Evolutionary conservation across 331 rosid species (phyloP), one percentile per base, ranked within the genome.

Genomic region (Quercus tomentella): DNA sequence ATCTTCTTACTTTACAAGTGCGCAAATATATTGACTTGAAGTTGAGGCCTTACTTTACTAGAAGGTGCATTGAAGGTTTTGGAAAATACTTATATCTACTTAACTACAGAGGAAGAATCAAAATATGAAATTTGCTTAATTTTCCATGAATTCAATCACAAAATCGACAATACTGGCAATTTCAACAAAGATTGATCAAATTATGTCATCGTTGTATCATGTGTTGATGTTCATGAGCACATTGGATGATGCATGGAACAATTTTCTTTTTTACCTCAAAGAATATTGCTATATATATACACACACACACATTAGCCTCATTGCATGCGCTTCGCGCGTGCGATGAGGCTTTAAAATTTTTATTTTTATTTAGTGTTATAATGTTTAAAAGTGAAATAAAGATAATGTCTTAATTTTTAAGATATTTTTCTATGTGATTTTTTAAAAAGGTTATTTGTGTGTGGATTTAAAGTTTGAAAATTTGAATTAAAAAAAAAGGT

Each of bases 231-330:
- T 33, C 37, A 33, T 79, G 45, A 76, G 79, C 67, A 79, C 60
- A 58, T 69, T 72, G 78, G 76, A 79, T 54, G 69, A 41, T 58
- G 70, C 57, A 56, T 84, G 81, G 85, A 84, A 82, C 76, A 84
- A 21, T 23, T 60, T 23, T 22, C 2, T 49, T 49, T 87, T 87
- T 81, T 71, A 1, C 43, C 69, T 75, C 37, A 67, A 73, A 70
- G 73, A 43, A 56, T 77, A 28, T 58, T 18, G 2, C 31, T 45
- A 81, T 77, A 71, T 77, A 70, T 71, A 35, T 77, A 70, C 0
- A 35, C 2, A 41, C 3, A 8, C 45, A 8, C 11, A 37, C 11
- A 7, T 8, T 41, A 41, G 45, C 3, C 12, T 8, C 45, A 41
- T 8, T 41, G 8, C 0, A 41, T 8, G 11, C 3, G 10, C 43